Evolutionary conservation across 495 filamentous ascomycete genomes (phyloP), one percentile per base, ranked within the genome.

Genomic region (Neurospora sp.): DNA sequence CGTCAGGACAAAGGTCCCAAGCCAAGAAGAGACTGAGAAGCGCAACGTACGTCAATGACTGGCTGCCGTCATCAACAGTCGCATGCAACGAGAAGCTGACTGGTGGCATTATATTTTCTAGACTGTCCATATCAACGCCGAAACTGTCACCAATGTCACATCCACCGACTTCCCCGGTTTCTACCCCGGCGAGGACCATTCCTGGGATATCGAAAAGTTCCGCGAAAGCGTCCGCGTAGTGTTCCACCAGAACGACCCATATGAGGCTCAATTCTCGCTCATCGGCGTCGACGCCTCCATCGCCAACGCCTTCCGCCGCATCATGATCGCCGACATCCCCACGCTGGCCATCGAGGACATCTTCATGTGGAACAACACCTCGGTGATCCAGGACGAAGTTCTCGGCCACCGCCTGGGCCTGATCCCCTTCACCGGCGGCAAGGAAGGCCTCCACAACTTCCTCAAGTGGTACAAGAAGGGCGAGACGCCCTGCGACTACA

Each of bases 291-390:
- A 99, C 78, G 94, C 96, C 75, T 88, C 92, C 71, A 91, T 99
- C 78, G 94, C 96, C 75, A 99, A 99, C 81, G 96, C 96, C 77
- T 97, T 98, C 86, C 96, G 96, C 75, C 93, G 96, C 68, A 98
- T 99, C 77, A 87, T 98, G 73, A 91, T 99, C 83, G 91, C 96
- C 71, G 96, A 99, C 82, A 91, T 99, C 44, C 94, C 95, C 27
- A 93, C 92, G 4, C 86, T 99, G 65, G 96, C 96, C 75, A 95
- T 99, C 77, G 96, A 98, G 83, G 87, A 85, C 48, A 93, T 97
- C 79, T 98, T 91, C 84, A 88, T 98, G 68, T 84, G 91, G 77
- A 94, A 97, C 85, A 99, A 99, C 84, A 98, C 94, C 71, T 96
- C 92, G 12, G 91, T 99, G 27, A 95, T 99, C 77, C 94, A 97